phyloP scores from a whole-genome alignment of 352 stramenopile genomes.

The Phytophthora pisi region DNA sequence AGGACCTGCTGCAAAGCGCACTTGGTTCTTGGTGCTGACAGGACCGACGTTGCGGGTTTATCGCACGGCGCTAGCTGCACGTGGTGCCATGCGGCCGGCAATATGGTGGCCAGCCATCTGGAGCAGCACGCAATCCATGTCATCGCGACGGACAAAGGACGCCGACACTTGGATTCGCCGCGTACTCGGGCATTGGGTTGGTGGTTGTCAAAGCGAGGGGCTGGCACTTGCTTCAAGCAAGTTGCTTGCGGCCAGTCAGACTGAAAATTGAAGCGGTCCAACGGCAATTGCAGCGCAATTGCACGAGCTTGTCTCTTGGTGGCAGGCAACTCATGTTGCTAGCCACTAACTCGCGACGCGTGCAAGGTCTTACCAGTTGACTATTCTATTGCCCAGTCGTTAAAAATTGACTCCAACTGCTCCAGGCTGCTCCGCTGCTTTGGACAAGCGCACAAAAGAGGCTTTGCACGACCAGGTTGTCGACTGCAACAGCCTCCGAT shows the following conservation, averaged over 20 bases:
- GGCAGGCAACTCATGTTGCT: neutral
- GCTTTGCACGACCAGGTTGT: neutral
- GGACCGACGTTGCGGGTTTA: neutral
- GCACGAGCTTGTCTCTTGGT: neutral
- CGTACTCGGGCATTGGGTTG: too few relatives aligned
- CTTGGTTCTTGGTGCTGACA: neutral
- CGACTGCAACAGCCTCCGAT: neutral
- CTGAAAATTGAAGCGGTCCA: neutral
- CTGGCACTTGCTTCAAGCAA: too few relatives aligned
- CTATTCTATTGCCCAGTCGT: neutral
- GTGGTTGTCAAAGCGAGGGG: neutral
- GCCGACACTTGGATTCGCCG: neutral
- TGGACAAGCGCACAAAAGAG: neutral
- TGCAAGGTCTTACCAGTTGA: neutral
- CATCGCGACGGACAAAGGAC: neutral
- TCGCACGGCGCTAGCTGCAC: neutral
- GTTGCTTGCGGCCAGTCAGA: too few relatives aligned
- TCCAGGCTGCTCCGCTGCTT: neutral
- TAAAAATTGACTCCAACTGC: neutral
- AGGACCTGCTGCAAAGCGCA: constrained; percentile 1
- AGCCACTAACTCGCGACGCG: neutral
- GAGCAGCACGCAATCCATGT: neutral
- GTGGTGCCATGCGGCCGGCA: neutral
- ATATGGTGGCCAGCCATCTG: neutral
- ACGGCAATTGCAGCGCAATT: neutral